Evolutionary conservation across 2,329 filamentous ascomycete genomes (phyloP), one percentile per base, ranked within the genome.

Genomic region (Pseudogymnoascus sp.): DNA sequence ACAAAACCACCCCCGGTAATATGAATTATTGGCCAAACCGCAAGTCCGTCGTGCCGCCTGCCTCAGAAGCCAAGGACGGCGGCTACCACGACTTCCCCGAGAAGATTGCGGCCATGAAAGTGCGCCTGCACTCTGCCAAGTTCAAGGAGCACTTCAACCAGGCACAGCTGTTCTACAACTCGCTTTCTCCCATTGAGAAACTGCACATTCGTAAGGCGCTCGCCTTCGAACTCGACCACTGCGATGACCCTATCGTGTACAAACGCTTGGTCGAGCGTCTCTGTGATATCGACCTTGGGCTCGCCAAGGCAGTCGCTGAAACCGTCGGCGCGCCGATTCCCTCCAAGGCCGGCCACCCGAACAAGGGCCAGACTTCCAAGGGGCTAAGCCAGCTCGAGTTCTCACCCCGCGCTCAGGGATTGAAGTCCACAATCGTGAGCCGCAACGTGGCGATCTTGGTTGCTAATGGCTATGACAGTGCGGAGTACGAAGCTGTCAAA

Each of bases 101-200:
- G 65, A 88, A 86, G 73, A 76, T 90, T 1, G 78, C 78, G 4
- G 89, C 89, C 2, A 85, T 90, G 72, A 93, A 95, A 77, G 77
- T 81, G 17, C 85, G 90, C 10, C 78, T 87, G 5, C 80, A 83
- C 71, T 89, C 85, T 67, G 81, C 81, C 68, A 93, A 93, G 77
- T 93, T 93, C 79, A 82, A 80, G 67, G 89, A 95, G 66, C 89
- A 93, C 72, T 84, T 84, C 75, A 87, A 83, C 60, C 90, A 95
- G 73, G 89, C 90, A 0, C 89, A 93, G 72, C 78, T 93, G 1
- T 95, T 95, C 78, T 93, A 86, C 78, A 93, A 93, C 78, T 92
- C 88, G 15, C 75, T 93, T 68, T 83, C 84, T 0, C 76, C 80
- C 0, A 77, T 84, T 3, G 90, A 93, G 75, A 86, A 89, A 75